phyloP scores from a whole-genome alignment of 2,329 filamentous ascomycete genomes.

The Rutstroemia sp. region DNA sequence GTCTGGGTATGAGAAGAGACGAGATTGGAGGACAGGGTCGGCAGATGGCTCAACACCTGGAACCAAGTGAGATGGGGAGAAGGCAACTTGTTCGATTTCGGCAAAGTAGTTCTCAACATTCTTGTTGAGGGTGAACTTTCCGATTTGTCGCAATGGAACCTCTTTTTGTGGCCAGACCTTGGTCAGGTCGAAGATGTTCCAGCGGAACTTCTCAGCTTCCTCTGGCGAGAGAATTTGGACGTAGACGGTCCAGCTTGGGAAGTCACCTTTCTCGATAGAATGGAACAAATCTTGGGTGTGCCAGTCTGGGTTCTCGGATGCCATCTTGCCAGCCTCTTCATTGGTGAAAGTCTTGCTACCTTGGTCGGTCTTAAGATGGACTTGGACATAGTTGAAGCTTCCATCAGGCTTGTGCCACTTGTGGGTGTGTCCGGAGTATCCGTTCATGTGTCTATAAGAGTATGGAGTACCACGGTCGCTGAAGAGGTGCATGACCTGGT shows the following conservation, averaged over 20 bases:
- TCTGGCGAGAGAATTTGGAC: constrained; percentile 56
- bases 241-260: constrained; percentile 56
- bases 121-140: constrained; percentile 55
- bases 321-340: constrained; percentile 46
- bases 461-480: constrained; percentile 59
- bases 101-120: constrained; percentile 56
- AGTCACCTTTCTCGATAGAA: constrained; percentile 52
- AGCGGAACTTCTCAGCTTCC: constrained; percentile 52
- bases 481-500: constrained; percentile 60
- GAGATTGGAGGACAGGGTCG: constrained; percentile 62
- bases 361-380: constrained; percentile 57
- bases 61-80: constrained; percentile 59
- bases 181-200: constrained; percentile 62
- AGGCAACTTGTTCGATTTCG: constrained; percentile 64
- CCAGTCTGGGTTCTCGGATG: constrained; percentile 53
- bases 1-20: constrained; percentile 65
- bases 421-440: constrained; percentile 59
- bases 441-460: constrained; percentile 60
- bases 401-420: constrained; percentile 61
- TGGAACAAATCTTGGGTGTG: constrained; percentile 58
- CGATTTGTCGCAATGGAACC: constrained; percentile 53
- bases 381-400: constrained; percentile 57
- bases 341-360: constrained; percentile 53
- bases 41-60: constrained; percentile 63
- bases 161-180: constrained; percentile 61